phyloP scores from a whole-genome alignment of 2,329 filamentous ascomycete species.

The Drechslerella stenobrocha region DNA sequence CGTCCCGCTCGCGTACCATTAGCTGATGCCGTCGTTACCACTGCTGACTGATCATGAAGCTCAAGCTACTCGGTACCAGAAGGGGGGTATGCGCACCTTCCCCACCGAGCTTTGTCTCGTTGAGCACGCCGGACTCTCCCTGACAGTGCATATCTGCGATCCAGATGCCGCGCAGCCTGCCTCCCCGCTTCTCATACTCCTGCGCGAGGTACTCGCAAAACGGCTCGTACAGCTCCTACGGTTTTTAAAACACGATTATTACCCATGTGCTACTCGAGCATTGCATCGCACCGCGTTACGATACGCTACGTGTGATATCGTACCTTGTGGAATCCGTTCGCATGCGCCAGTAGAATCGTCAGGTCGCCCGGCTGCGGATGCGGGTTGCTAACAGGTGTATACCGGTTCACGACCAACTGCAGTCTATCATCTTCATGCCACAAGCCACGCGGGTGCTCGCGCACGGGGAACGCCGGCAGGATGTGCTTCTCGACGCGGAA shows the following conservation, averaged over 20 bases:
- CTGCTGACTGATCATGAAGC: no score
- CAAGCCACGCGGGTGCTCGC: slow-evolving; percentile 77
- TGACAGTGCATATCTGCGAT: slow-evolving; percentile 88
- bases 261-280: no score
- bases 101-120: slow-evolving; percentile 75
- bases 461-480: slow-evolving; percentile 74
- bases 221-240: slow-evolving; percentile 89
- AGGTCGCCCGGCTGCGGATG: slow-evolving; percentile 72
- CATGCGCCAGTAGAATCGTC: slow-evolving; percentile 83
- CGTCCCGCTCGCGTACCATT: slow-evolving; percentile 3
- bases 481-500: slow-evolving; percentile 75
- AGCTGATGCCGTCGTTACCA: no score
- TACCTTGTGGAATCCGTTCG: slow-evolving; percentile 87
- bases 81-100: slow-evolving; percentile 79
- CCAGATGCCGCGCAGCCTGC: slow-evolving; percentile 80
- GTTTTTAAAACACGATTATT: slow-evolving; percentile 63
- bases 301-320: no score
- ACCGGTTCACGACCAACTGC: slow-evolving; percentile 80
- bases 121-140: slow-evolving; percentile 75
- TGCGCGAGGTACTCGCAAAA: slow-evolving; percentile 80
- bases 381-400: slow-evolving; percentile 73
- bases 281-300: no score
- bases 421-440: slow-evolving; percentile 66
- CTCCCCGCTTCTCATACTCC: slow-evolving; percentile 62
- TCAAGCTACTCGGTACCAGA: neutral